Percentiles rank a stretch among this genome's conserved stretches.
Evolutionary conservation across 2,329 filamentous ascomycete species (phyloP).

Genomic region (Fusarium keratoplasticum): DNA sequence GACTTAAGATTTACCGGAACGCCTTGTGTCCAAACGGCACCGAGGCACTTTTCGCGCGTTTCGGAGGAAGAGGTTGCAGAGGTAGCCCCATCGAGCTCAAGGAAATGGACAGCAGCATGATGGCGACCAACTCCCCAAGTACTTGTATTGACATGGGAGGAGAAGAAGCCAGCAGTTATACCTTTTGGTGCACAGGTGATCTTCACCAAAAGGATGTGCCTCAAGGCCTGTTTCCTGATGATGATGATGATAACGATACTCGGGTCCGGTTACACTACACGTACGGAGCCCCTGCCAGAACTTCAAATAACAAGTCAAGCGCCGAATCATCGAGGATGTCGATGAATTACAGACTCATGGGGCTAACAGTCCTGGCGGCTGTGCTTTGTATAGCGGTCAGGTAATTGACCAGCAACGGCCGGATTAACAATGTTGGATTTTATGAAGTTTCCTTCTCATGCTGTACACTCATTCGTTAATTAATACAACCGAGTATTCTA

Average conservation of each 20-base stretch:
- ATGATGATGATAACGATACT: not conserved
- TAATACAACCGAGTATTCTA: not conserved
- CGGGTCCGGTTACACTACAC: not conserved
- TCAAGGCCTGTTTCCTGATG: constrained; percentile 1
- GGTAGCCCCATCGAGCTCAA: not conserved
- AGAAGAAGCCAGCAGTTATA: constrained; percentile 12
- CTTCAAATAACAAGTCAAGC: not conserved
- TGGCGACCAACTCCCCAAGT: not conserved
- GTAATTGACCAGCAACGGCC: not conserved
- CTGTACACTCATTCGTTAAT: not conserved
- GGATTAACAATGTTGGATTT: not conserved
- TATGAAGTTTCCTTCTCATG: not conserved
- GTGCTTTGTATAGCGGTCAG: not conserved
- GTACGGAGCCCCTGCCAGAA: not conserved
- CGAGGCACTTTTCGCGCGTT: constrained; percentile 19
- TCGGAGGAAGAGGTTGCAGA: not conserved
- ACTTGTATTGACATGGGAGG: constrained; percentile 19
- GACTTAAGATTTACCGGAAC: constrained; percentile 19
- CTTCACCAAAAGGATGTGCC: not conserved
- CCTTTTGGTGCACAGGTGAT: constrained; percentile 18
- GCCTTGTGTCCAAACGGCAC: constrained; percentile 17
- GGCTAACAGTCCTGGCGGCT: not conserved
- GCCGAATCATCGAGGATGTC: not conserved
- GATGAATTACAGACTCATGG: not conserved
- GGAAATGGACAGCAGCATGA: constrained; percentile 1